A percentile compares a stretch with the other conserved stretches of the same genome.
Evolutionary conservation across 2,329 filamentous ascomycete genomes (phyloP).

Genomic region (Colletotrichum euphorbiae): DNA sequence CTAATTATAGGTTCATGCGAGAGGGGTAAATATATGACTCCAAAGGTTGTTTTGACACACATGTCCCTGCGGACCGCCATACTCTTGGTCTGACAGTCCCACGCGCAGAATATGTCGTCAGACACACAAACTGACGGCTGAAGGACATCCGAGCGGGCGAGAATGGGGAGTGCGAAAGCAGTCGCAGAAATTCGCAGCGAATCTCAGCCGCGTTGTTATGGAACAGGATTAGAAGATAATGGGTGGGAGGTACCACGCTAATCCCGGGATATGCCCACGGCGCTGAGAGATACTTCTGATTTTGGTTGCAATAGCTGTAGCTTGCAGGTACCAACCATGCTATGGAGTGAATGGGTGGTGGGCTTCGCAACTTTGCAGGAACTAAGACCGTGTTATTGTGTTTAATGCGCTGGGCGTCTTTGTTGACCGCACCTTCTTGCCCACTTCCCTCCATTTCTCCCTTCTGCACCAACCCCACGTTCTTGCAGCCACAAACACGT

Average conservation of each 20-base stretch:
- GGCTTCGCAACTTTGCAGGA: constrained; percentile 24
- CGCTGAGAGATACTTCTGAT: constrained; percentile 24
- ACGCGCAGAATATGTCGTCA: constrained; percentile 24
- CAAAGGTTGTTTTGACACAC: no score
- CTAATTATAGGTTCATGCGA: no score
- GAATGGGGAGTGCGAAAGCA: constrained; percentile 28
- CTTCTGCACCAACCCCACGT: constrained; percentile 55
- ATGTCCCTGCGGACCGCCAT: no score
- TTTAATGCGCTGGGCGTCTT: constrained; percentile 36
- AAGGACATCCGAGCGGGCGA: constrained; percentile 34
- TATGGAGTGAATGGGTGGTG: constrained; percentile 24
- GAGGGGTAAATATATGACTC: no score
- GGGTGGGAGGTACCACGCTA: constrained; percentile 28
- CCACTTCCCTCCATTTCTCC: constrained; percentile 43
- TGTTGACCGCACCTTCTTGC: constrained; percentile 43
- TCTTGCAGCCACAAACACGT: constrained; percentile 45
- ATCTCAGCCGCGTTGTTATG: constrained; percentile 37
- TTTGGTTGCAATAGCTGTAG: not conserved
- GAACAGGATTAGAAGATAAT: constrained; percentile 25
- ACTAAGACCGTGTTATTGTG: constrained; percentile 39
- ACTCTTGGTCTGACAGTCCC: constrained; percentile 11
- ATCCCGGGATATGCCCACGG: not conserved
- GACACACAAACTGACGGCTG: constrained; percentile 27
- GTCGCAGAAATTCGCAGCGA: constrained; percentile 22
- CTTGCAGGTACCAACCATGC: constrained; percentile 6